phyloP scores from a whole-genome alignment of 306 rosid genomes.

The Heteromeles arbutifolia region DNA sequence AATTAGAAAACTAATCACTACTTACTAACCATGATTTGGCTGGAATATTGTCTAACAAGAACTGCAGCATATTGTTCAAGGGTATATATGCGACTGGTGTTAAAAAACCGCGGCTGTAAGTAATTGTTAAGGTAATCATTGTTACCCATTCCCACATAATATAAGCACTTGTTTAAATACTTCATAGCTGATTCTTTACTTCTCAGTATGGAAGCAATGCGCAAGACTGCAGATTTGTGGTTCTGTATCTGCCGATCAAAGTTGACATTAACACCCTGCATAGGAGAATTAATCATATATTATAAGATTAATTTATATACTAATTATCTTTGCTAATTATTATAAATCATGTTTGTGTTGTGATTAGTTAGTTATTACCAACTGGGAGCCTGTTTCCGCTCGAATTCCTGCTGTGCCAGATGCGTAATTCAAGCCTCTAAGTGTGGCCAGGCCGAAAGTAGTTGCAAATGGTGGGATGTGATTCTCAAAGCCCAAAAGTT shows the following conservation, averaged over 20 bases:
- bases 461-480: slow-evolving; percentile 48
- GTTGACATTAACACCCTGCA: slow-evolving; percentile 44
- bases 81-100: not conserved
- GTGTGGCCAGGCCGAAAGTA: slow-evolving; percentile 11
- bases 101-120: slow-evolving; percentile 30
- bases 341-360: not conserved
- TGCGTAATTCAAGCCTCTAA: slow-evolving; percentile 64
- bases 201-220: slow-evolving; percentile 16
- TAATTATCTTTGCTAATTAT: not conserved
- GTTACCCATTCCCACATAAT: slow-evolving; percentile 43
- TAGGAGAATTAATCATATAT: not conserved
- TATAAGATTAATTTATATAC: not conserved
- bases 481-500: slow-evolving; percentile 47
- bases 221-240: slow-evolving; percentile 24
- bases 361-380: slow-evolving; percentile 3
- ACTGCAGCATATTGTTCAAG: slow-evolving; percentile 17
- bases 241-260: slow-evolving; percentile 30
- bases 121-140: slow-evolving; percentile 70
- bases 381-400: slow-evolving; percentile 27
- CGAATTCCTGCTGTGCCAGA: slow-evolving; percentile 63
- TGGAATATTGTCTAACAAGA: slow-evolving; percentile 25
- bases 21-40: slow-evolving; percentile 24
- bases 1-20: not conserved
- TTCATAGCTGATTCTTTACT: not conserved
- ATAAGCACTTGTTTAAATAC: slow-evolving; percentile 49